Evolutionary conservation across 768 basidiomycete species (phyloP).

Genomic region (Leccinum sublutescens): DNA sequence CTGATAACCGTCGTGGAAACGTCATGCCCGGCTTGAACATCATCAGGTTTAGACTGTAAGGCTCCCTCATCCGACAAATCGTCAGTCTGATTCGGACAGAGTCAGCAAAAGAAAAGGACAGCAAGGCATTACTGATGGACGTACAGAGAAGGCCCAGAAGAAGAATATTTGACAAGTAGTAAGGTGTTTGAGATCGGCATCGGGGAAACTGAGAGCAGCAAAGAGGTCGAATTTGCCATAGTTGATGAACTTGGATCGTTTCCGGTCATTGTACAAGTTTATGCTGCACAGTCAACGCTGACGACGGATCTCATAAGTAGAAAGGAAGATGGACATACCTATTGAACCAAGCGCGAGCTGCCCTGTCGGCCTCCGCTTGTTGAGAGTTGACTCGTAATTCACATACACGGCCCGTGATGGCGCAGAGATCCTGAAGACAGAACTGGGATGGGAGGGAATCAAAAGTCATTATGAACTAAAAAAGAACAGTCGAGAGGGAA

Average conservation of each 20-base stretch:
- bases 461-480: conserved; percentile 29
- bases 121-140: conserved; percentile 1
- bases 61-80: conserved; percentile 39
- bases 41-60: conserved; percentile 35
- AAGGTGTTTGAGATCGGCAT: conserved; percentile 26
- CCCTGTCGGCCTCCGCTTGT: conserved; percentile 35
- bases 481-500: conserved; percentile 11
- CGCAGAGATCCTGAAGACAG: conserved; percentile 34
- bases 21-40: conserved; percentile 33
- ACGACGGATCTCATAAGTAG: neutral
- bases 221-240: conserved; percentile 40
- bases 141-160: conserved; percentile 39
- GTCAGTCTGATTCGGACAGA: conserved; percentile 28
- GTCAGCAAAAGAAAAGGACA: conserved; percentile 3
- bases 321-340: conserved; percentile 17
- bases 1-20: conserved; percentile 31
- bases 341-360: conserved; percentile 36
- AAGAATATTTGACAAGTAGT: conserved; percentile 38
- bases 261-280: conserved; percentile 35
- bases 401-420: conserved; percentile 37
- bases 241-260: conserved; percentile 35
- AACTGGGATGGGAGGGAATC: conserved; percentile 36
- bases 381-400: conserved; percentile 34
- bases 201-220: conserved; percentile 39
- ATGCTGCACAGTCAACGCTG: conserved; percentile 20